Conservation (phyloP, 441 rosid genomes). For the Raphanus hybrid region DNA sequence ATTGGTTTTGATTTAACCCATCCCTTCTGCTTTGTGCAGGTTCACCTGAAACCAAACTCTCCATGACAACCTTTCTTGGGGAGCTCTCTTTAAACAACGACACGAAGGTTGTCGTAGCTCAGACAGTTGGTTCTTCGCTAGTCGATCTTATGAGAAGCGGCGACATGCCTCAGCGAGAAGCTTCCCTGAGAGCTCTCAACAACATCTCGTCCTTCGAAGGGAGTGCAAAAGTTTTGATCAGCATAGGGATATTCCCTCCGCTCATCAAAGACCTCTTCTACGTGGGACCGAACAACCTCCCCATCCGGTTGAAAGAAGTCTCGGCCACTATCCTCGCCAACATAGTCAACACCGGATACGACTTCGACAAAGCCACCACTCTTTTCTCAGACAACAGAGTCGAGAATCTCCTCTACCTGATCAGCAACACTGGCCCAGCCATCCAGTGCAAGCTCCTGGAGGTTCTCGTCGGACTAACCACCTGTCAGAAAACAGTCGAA, state of each 20-base stretch:
- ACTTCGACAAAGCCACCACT: constrained; percentile 74
- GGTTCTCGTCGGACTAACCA: constrained; percentile 93
- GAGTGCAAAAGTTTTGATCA: constrained; percentile 82
- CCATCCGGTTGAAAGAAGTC: constrained; percentile 88
- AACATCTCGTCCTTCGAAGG: constrained; percentile 81
- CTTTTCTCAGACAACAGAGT: constrained; percentile 85
- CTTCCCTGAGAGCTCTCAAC: constrained; percentile 85
- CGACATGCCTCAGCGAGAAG: constrained; percentile 73
- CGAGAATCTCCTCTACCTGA: constrained; percentile 78
- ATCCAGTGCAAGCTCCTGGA: constrained; percentile 96
- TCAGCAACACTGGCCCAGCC: constrained; percentile 97
- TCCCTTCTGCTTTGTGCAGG: constrained; percentile 53
- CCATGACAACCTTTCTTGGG: constrained; percentile 91
- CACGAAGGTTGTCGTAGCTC: constrained; percentile 81
- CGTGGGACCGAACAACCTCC: constrained; percentile 71
- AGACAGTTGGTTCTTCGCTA: constrained; percentile 80
- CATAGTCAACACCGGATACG: constrained; percentile 78
- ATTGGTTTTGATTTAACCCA: background rate
- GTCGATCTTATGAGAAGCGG: constrained; percentile 79
- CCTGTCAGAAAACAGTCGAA: constrained; percentile 60
- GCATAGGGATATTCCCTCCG: constrained; percentile 86
- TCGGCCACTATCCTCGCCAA: constrained; percentile 95
- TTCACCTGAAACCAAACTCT: constrained; percentile 75
- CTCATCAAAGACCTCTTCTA: constrained; percentile 84
- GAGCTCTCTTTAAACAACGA: constrained; percentile 84